Percentiles rank a stretch among this genome's conserved stretches.
Evolutionary conservation across 2,329 filamentous ascomycete species (phyloP).

Genomic region (Scopulariopsis brevicaulis): DNA sequence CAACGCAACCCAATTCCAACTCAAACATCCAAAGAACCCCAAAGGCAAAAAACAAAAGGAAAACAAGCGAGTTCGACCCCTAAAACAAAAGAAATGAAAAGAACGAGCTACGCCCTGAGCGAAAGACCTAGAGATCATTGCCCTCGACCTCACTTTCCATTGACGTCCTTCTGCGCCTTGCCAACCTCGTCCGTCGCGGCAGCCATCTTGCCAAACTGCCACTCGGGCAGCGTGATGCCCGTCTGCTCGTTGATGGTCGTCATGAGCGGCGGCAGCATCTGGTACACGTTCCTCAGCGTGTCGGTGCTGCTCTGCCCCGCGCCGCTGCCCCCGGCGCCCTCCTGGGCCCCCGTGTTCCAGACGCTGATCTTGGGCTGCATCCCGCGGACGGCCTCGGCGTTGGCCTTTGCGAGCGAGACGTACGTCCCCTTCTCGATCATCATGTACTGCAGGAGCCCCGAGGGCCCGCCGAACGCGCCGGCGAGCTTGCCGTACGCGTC

Average conservation of each 20-base stretch:
- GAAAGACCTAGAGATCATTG: too few relatives aligned
- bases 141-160: background rate
- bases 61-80: background rate
- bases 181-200: slow-evolving; percentile 16
- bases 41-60: background rate
- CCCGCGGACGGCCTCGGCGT: slow-evolving; percentile 63
- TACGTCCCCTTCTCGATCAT: slow-evolving; percentile 81
- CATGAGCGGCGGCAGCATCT: slow-evolving; percentile 72
- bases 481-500: slow-evolving; percentile 67
- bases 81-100: background rate
- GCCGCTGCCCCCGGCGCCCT: slow-evolving; percentile 22
- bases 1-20: too few relatives aligned
- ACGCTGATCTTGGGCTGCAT: slow-evolving; percentile 83
- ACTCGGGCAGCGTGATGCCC: slow-evolving; percentile 67
- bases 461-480: slow-evolving; percentile 64
- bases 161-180: slow-evolving; percentile 7
- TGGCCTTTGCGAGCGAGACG: slow-evolving; percentile 65
- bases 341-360: slow-evolving; percentile 66
- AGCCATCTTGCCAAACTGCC: slow-evolving; percentile 49
- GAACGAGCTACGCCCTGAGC: too few relatives aligned
- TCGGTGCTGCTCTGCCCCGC: slow-evolving; percentile 37
- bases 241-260: slow-evolving; percentile 84
- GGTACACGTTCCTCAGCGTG: slow-evolving; percentile 71
- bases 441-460: slow-evolving; percentile 69
- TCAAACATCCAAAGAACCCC: too few relatives aligned